phyloP scores from a whole-genome alignment of 1,284 basidiomycete species.

The Heterobasidion irregulare region DNA sequence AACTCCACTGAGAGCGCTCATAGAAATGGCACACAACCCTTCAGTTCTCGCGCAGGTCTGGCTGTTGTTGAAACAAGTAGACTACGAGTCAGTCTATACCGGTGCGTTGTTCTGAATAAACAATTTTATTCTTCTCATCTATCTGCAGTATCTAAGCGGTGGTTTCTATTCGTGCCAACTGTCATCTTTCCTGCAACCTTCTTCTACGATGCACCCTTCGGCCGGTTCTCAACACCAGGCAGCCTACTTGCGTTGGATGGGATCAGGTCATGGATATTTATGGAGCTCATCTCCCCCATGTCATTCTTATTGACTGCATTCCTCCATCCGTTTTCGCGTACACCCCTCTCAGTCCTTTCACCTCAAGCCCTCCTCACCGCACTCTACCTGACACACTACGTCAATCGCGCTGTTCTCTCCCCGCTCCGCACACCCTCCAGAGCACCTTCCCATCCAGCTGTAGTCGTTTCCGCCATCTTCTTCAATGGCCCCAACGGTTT shows the following conservation, averaged over 20 bases:
- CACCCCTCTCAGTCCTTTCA: slow-evolving; percentile 22
- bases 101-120: slow-evolving; percentile 5
- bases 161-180: slow-evolving; percentile 23
- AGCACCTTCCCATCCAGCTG: slow-evolving; percentile 66
- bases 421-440: slow-evolving; percentile 80
- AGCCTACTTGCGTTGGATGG: slow-evolving; percentile 17
- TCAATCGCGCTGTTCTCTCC: slow-evolving; percentile 76
- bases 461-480: slow-evolving; percentile 45
- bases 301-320: slow-evolving; percentile 40
- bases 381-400: slow-evolving; percentile 73
- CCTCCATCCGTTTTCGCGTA: slow-evolving; percentile 40
- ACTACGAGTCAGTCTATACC: slow-evolving; percentile 5
- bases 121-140: background rate
- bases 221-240: slow-evolving; percentile 53
- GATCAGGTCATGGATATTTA: slow-evolving; percentile 69
- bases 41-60: too few relatives aligned
- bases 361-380: slow-evolving; percentile 44
- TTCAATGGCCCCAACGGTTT: slow-evolving; percentile 77
- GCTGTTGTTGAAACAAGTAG: too few relatives aligned
- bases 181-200: slow-evolving; percentile 24
- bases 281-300: slow-evolving; percentile 79
- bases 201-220: slow-evolving; percentile 65
- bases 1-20: too few relatives aligned
- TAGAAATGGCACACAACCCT: too few relatives aligned
- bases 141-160: slow-evolving; percentile 21